Conservation (phyloP, 108 stramenopile species). For the Fragilaria crotonensis region DNA sequence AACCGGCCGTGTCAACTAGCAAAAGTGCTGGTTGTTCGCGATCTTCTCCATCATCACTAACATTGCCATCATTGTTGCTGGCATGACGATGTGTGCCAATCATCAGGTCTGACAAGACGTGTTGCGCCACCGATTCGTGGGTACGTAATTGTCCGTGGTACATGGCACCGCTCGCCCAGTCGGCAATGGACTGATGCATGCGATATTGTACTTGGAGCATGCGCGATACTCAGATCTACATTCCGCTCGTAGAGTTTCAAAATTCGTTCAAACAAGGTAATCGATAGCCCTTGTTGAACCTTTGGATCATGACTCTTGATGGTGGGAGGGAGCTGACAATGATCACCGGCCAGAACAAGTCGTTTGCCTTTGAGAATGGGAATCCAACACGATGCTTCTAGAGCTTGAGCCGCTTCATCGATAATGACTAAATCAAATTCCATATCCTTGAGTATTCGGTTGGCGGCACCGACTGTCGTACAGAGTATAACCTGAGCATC, state of each 20-base stretch:
- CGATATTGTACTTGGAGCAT: conserved; percentile 96
- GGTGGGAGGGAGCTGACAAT: conserved; percentile 96
- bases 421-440: conserved; percentile 97
- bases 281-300: conserved; percentile 60
- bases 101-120: conserved; percentile 40
- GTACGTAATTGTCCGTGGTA: conserved; percentile 66
- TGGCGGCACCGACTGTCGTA: conserved; percentile 85
- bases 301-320: conserved; percentile 48
- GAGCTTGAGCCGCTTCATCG: conserved; percentile 97
- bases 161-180: conserved; percentile 91
- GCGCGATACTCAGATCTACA: conserved; percentile 26
- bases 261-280: conserved; percentile 92
- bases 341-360: conserved; percentile 93
- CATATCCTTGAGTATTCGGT: conserved; percentile 38
- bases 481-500: conserved; percentile 79
- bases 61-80: too few relatives aligned
- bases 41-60: too few relatives aligned
- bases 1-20: conserved; percentile 92
- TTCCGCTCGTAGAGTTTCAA: conserved; percentile 61
- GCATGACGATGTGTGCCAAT: too few relatives aligned
- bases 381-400: conserved; percentile 96
- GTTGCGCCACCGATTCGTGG: conserved; percentile 46
- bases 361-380: conserved; percentile 73
- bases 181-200: conserved; percentile 88
- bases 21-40: conserved; percentile 33